Evolutionary conservation across 352 stramenopile genomes (phyloP).

Genomic region (Phytopythium helicoides): DNA sequence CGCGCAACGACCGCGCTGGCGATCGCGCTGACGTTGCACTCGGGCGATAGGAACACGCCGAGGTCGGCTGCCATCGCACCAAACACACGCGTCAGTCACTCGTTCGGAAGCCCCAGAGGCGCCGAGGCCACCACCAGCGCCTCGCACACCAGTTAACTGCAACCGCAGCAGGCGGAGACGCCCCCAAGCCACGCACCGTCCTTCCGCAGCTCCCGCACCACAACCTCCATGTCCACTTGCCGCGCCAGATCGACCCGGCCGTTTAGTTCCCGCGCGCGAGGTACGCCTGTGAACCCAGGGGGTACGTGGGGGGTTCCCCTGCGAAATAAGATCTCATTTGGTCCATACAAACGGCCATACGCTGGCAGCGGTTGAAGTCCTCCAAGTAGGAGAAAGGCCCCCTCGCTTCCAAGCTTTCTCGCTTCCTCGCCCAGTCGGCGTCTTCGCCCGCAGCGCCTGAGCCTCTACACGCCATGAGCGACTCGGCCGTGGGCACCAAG

Average conservation of each 20-base stretch:
- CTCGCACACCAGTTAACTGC: too few relatives aligned
- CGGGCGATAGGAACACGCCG: slow-evolving; percentile 63
- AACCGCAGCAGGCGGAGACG: not conserved
- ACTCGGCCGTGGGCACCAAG: slow-evolving; percentile 41
- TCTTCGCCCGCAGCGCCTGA: too few relatives aligned
- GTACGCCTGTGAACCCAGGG: not conserved
- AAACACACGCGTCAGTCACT: too few relatives aligned
- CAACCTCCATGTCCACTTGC: slow-evolving; percentile 47
- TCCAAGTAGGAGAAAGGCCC: too few relatives aligned
- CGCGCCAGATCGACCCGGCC: not conserved
- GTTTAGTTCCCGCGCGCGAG: slow-evolving; percentile 5
- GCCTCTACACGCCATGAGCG: not conserved
- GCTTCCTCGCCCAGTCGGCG: too few relatives aligned
- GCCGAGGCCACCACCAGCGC: not conserved
- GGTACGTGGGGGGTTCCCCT: not conserved
- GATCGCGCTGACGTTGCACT: slow-evolving; percentile 78
- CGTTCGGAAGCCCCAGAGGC: not conserved
- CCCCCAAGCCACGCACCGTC: slow-evolving; percentile 41
- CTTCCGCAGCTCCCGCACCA: slow-evolving; percentile 70
- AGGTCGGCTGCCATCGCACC: slow-evolving; percentile 47
- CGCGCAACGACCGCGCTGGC: slow-evolving; percentile 71
- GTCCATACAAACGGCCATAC: too few relatives aligned
- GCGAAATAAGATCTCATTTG: not conserved
- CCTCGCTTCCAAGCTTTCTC: too few relatives aligned
- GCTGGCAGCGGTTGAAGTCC: too few relatives aligned